A percentile compares a stretch with the other conserved stretches of the same genome.
Conservation (phyloP, 805 yeast genomes). For the Kodamaea kaohsiungensis region DNA sequence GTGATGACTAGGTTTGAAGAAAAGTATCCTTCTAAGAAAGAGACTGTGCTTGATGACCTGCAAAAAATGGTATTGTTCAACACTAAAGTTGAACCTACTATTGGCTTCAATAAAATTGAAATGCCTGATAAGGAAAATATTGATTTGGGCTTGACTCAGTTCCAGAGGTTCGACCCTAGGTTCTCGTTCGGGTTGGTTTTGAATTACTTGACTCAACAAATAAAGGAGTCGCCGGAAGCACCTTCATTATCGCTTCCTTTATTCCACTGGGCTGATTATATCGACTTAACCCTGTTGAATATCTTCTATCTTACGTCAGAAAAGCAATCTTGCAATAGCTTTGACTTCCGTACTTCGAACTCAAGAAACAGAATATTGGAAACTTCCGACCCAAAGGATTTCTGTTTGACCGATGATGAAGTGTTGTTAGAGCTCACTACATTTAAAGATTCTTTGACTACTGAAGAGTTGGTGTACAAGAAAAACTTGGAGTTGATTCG, state of each 20-base stretch:
- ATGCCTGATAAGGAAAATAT: slow-evolving; percentile 9
- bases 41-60: not conserved
- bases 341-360: slow-evolving; percentile 15
- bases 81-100: not conserved
- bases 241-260: slow-evolving; percentile 14
- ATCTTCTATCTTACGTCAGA: slow-evolving; percentile 13
- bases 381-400: slow-evolving; percentile 13
- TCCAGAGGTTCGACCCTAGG: slow-evolving; percentile 28
- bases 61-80: not conserved
- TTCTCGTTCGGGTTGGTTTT: slow-evolving; percentile 25
- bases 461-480: not conserved
- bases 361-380: not conserved
- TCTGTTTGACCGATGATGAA: slow-evolving; percentile 28
- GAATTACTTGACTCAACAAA: slow-evolving; percentile 1
- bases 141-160: slow-evolving; percentile 11
- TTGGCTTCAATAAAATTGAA: slow-evolving; percentile 9
- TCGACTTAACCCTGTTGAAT: slow-evolving; percentile 24
- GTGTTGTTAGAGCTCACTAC: slow-evolving; percentile 11
- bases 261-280: slow-evolving; percentile 38
- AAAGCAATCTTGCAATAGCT: slow-evolving; percentile 20
- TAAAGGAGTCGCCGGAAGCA: not conserved
- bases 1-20: slow-evolving; percentile 2
- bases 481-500: slow-evolving; percentile 11
- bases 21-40: not conserved
- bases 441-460: not conserved